Base-by-base conservation (phyloP, 352 stramenopile species). In the Phytophthora tubulina region DNA sequence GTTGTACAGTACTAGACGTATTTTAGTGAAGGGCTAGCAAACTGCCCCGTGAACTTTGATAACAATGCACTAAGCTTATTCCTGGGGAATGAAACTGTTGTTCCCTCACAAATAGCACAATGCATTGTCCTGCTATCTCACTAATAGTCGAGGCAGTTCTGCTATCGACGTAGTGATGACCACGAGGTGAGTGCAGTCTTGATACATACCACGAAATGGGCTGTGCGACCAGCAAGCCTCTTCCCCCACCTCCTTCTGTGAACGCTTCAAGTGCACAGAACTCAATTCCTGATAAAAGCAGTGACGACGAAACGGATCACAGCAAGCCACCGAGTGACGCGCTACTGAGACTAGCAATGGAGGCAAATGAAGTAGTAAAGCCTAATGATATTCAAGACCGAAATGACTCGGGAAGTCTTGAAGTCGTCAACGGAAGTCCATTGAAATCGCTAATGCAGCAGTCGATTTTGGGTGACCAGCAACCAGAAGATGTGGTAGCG, bases 291-390 rank as follows among this genome's bases (percentile, higher is more conserved):
- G 14, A 61, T n/a, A 53, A 56, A 44, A 46, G n/a, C 17, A 67
- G 46, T 13, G 15, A 36, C 27, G 32, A 63, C 14, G 32, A 63
- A 30, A 27, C 9, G 21, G 33, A 58, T 27, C 38, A 31, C 13
- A 21, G 35, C 9, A 67, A 73, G 38, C 21, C 48, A 39, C 32
- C 41, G 10, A 53, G 44, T 39, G 51, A 63, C 42, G 44, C 65
- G 6, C 57, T 80, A 8, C 36, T 80, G 39, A 61, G 53, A 33
- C 21, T 76, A 31, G 70, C 61, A 32, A 73, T 78, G 68, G 63
- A 71, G 36, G 49, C 55, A 27, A 57, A 57, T 36, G 48, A 48
- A 48, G 31, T 45, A 27, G 42, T 44, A 35, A 49, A 48, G n/a
- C 14, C 17, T 17, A 44, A 9, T n/a, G 33, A 55, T 33, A n/a